A percentile compares a stretch with the other conserved stretches of the same genome.
Conservation (phyloP, 352 stramenopile species). For the Phytopythium delawarense region DNA sequence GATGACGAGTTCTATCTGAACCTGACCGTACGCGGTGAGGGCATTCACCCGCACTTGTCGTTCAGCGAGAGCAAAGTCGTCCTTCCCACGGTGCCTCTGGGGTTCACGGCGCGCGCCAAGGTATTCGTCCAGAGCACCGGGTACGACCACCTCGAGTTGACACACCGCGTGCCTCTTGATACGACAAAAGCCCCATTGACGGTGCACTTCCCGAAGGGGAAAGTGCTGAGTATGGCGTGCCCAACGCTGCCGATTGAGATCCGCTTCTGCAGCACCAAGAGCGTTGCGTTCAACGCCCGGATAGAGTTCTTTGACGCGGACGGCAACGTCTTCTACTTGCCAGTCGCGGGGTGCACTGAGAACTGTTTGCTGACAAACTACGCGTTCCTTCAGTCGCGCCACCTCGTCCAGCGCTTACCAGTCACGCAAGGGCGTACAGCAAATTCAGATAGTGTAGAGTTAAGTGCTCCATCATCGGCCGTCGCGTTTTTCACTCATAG, state of each 20-base stretch:
- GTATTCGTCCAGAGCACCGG: slow-evolving; percentile 86
- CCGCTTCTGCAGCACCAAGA: slow-evolving; percentile 71
- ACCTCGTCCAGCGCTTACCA: neutral
- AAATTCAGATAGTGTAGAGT: too few relatives aligned
- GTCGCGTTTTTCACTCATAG: slow-evolving; percentile 44
- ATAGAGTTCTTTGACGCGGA: slow-evolving; percentile 93
- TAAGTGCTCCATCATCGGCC: neutral
- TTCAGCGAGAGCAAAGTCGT: slow-evolving; percentile 86
- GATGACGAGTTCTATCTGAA: slow-evolving; percentile 79
- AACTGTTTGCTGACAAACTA: slow-evolving; percentile 92
- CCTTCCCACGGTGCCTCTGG: slow-evolving; percentile 88
- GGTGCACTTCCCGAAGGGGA: slow-evolving; percentile 88
- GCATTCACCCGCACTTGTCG: slow-evolving; percentile 90
- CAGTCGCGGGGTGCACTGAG: slow-evolving; percentile 85
- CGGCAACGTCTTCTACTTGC: slow-evolving; percentile 81
- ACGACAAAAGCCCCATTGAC: slow-evolving; percentile 72
- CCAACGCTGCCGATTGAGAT: slow-evolving; percentile 83
- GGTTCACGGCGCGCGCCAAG: slow-evolving; percentile 45
- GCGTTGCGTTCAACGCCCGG: slow-evolving; percentile 88
- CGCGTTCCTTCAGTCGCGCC: slow-evolving; percentile 56
- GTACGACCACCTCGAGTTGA: slow-evolving; percentile 91
- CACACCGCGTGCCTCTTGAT: slow-evolving; percentile 74
- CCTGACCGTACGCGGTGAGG: slow-evolving; percentile 70
- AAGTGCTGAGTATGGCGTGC: slow-evolving; percentile 80
- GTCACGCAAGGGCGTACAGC: neutral